Conservation (phyloP, 2,329 filamentous ascomycete genomes). For the Trichoderma brevicompactum region DNA sequence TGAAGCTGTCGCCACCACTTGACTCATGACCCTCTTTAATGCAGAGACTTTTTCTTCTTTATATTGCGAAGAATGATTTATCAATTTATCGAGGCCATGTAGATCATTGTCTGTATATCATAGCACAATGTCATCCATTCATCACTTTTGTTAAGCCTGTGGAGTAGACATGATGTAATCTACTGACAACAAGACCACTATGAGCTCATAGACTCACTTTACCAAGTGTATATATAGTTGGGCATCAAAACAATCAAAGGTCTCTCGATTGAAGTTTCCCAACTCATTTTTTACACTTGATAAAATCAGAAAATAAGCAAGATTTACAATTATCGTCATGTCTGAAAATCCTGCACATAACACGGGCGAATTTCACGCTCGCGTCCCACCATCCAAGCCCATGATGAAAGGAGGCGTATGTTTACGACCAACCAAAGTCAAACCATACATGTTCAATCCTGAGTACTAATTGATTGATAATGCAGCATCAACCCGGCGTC, state of each 20-base stretch:
- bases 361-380: constrained; percentile 21
- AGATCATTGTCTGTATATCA: not conserved
- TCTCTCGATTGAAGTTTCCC: not conserved
- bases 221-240: not conserved
- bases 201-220: constrained; percentile 17
- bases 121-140: not conserved
- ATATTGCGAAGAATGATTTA: not conserved
- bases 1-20: constrained; percentile 7
- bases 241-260: not conserved
- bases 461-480: not conserved
- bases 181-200: not conserved
- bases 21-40: not conserved
- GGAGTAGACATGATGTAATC: constrained; percentile 19
- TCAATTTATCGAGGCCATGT: not conserved
- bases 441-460: not conserved
- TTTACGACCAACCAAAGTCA: not conserved
- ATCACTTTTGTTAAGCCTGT: not conserved
- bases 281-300: no score
- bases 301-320: no score
- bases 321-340: not conserved
- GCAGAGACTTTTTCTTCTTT: no score
- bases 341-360: constrained; percentile 7
- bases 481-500: constrained; percentile 66
- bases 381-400: constrained; percentile 17
- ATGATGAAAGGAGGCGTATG: constrained; percentile 31